These are phyloP conservation scores for Eremochloa ophiuroides DNA, from an alignment of 176 grass and related monocot species.

Conservation along the genomic window DNA sequence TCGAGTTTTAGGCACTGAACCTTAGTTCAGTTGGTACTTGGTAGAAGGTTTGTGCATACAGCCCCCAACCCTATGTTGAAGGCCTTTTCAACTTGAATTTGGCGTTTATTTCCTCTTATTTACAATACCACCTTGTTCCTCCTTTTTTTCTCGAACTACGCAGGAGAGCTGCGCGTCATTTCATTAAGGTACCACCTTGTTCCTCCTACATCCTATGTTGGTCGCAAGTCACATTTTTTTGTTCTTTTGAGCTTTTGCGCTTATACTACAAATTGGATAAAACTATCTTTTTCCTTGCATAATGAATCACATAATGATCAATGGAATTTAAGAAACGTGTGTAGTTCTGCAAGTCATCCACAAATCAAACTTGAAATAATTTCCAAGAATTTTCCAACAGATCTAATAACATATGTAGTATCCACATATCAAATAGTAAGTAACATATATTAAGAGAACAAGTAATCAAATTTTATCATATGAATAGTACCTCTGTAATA, in stretches of 20 bases:
- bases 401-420: neutral
- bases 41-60: neutral
- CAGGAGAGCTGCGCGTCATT: too few relatives aligned
- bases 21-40: neutral
- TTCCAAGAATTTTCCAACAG: constrained; percentile 3
- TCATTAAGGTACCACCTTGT: neutral
- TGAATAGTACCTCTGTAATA: constrained; percentile 66
- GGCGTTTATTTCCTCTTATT: neutral
- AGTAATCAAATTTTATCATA: constrained; percentile 1
- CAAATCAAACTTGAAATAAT: constrained; percentile 2
- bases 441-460: constrained; percentile 23
- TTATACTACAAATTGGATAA: neutral
- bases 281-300: neutral
- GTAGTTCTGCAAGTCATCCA: neutral
- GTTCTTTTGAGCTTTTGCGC: neutral
- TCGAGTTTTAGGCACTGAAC: neutral
- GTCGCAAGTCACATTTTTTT: neutral
- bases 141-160: too few relatives aligned
- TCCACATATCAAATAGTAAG: neutral
- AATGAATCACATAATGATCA: neutral
- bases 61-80: neutral
- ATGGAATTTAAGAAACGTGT: neutral
- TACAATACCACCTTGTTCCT: neutral
- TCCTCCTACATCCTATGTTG: neutral
- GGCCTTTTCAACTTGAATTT: neutral